A percentile compares a stretch with the other conserved stretches of the same genome.
phyloP scores from a whole-genome alignment of 2,329 filamentous ascomycete species.

The Drechslera avenae region DNA sequence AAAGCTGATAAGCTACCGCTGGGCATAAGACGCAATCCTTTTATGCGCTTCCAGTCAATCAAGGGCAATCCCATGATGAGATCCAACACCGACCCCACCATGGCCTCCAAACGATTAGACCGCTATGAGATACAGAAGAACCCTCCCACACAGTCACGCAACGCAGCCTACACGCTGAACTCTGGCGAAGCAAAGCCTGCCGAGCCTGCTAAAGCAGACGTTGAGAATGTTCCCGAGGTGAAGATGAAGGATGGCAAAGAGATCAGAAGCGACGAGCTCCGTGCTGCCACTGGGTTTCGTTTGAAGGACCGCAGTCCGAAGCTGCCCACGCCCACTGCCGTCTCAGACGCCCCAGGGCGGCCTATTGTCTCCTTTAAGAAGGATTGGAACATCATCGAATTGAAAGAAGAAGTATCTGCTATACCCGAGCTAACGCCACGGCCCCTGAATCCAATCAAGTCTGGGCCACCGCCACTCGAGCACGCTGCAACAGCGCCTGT shows the following conservation, averaged over 20 bases:
- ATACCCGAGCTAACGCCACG: constrained; percentile 27
- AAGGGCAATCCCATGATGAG: constrained; percentile 52
- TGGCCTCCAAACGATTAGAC: constrained; percentile 51
- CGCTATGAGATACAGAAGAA: constrained; percentile 81
- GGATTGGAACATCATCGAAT: constrained; percentile 78
- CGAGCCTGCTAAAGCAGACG: constrained; percentile 33
- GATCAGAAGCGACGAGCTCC: constrained; percentile 84
- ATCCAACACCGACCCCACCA: constrained; percentile 53
- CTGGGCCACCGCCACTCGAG: constrained; percentile 34
- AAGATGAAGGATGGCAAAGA: constrained; percentile 79
- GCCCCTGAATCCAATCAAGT: constrained; percentile 22
- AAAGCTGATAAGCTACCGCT: constrained; percentile 52
- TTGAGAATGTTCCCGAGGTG: constrained; percentile 41
- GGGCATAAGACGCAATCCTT: constrained; percentile 66
- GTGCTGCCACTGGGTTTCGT: constrained; percentile 86
- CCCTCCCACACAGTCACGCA: constrained; percentile 79
- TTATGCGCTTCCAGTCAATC: constrained; percentile 65
- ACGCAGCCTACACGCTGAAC: constrained; percentile 80
- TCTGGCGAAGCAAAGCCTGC: constrained; percentile 44
- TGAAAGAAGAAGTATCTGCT: constrained; percentile 59
- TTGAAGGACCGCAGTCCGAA: constrained; percentile 85
- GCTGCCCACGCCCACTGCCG: constrained; percentile 84
- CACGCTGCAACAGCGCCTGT: constrained; percentile 50
- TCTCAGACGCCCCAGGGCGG: constrained; percentile 86
- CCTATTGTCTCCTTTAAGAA: constrained; percentile 97